Evolutionary conservation across 2,329 filamentous ascomycete genomes (phyloP).

Genomic region (Sporothrix mexicana): DNA sequence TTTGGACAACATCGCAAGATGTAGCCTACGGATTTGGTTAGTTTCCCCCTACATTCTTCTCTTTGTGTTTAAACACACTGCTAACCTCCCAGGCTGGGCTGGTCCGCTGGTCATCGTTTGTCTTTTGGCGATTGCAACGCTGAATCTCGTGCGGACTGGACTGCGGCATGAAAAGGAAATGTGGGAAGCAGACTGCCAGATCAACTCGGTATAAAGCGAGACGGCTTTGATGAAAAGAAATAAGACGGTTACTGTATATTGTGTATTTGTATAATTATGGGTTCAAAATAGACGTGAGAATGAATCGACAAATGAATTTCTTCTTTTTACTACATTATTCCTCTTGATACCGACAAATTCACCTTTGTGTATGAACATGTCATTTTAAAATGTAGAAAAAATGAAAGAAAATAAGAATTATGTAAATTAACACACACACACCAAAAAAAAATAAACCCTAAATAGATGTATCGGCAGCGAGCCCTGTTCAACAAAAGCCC

Average conservation of each 20-base stretch:
- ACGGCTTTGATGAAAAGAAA: not conserved
- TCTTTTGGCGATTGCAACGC: conserved; percentile 4
- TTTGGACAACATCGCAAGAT: conserved; percentile 2
- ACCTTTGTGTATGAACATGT: no score
- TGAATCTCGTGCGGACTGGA: not conserved
- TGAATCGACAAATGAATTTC: no score
- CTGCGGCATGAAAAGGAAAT: not conserved
- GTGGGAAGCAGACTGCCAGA: not conserved
- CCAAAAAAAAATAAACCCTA: no score
- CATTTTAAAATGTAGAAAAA: no score
- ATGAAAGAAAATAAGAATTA: no score
- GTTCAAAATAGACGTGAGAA: no score
- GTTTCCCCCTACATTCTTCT: not conserved
- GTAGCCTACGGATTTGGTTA: conserved; percentile 15
- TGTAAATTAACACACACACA: no score
- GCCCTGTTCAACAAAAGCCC: no score
- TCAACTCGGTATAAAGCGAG: no score
- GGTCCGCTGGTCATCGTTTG: conserved; percentile 1
- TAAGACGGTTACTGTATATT: not conserved
- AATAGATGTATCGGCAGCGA: not conserved
- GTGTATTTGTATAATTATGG: no score
- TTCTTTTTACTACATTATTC: no score
- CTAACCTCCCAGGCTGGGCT: not conserved
- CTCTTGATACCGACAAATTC: no score
- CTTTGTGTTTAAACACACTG: not conserved